Conservation (phyloP, 257 asterid species). For the Solanum phureja region DNA sequence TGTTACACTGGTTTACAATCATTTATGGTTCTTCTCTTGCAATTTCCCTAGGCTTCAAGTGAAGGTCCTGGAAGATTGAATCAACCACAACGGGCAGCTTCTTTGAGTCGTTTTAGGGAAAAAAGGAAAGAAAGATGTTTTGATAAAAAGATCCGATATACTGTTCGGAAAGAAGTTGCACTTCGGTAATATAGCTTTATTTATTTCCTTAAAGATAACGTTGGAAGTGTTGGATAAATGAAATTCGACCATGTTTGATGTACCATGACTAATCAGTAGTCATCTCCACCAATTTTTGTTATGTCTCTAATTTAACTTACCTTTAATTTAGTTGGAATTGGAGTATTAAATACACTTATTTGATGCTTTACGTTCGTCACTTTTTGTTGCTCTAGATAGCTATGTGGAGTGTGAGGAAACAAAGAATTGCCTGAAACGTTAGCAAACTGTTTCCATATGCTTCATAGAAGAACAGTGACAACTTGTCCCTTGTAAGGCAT, state of each 20-base stretch:
- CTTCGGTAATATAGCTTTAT: conserved; percentile 25
- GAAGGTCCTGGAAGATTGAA: conserved; percentile 27
- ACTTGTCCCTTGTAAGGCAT: not conserved
- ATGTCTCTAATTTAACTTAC: not conserved
- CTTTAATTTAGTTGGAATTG: not conserved
- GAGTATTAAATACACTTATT: not conserved
- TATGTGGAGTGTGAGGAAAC: not conserved
- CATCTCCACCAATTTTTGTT: not conserved
- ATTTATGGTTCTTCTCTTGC: not conserved
- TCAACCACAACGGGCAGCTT: conserved; percentile 59
- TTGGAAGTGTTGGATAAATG: not conserved
- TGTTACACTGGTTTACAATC: not conserved
- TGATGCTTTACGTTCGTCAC: not conserved
- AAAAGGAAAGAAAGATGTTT: conserved; percentile 71
- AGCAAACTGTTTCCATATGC: not conserved
- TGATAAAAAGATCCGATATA: conserved; percentile 73
- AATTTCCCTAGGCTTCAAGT: not conserved
- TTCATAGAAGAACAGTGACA: not conserved
- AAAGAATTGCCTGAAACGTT: not conserved
- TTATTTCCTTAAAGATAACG: not conserved
- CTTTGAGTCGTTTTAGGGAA: conserved; percentile 61
- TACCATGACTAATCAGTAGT: not conserved
- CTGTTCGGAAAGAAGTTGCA: conserved; percentile 81
- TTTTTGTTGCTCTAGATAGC: not conserved
- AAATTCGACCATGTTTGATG: not conserved